Conservation (phyloP, 768 basidiomycete genomes). For the Rhizopogon sp. region DNA sequence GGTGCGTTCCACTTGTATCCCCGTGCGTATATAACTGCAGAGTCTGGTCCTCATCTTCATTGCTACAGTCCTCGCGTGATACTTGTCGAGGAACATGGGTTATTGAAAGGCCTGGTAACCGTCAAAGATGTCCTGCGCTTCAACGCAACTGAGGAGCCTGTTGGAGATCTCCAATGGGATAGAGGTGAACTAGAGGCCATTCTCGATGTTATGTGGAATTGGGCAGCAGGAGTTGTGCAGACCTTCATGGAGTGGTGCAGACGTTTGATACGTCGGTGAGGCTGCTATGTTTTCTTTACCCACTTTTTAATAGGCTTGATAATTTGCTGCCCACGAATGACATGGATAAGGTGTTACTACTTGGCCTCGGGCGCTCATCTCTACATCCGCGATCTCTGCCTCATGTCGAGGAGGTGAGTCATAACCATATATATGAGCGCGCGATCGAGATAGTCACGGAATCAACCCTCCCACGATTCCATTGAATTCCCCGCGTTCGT, state of each 20-base stretch:
- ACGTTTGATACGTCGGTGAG: conserved; percentile 17
- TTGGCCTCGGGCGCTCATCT: neutral
- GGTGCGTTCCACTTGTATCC: conserved; percentile 49
- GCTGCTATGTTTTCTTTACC: neutral
- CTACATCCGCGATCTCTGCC: no score
- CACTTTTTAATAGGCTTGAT: neutral
- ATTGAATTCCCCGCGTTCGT: no score
- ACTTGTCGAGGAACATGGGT: conserved; percentile 83
- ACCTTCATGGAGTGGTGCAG: conserved; percentile 24
- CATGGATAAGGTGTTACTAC: neutral
- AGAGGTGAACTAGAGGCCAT: conserved; percentile 62
- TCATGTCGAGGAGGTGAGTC: no score
- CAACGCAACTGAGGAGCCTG: conserved; percentile 57
- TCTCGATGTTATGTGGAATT: conserved; percentile 57
- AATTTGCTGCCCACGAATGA: neutral
- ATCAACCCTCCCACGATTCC: no score
- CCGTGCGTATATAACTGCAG: neutral
- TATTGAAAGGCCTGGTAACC: conserved; percentile 81
- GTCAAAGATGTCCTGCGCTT: conserved; percentile 95
- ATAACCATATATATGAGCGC: no score
- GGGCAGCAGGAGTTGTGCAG: conserved; percentile 36
- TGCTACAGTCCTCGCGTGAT: conserved; percentile 85
- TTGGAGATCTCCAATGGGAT: conserved; percentile 52
- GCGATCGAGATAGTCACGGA: no score
- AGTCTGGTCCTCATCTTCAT: neutral